Base-by-base conservation (phyloP, 768 basidiomycete species). In the Mycena olivaceomarginata region DNA sequence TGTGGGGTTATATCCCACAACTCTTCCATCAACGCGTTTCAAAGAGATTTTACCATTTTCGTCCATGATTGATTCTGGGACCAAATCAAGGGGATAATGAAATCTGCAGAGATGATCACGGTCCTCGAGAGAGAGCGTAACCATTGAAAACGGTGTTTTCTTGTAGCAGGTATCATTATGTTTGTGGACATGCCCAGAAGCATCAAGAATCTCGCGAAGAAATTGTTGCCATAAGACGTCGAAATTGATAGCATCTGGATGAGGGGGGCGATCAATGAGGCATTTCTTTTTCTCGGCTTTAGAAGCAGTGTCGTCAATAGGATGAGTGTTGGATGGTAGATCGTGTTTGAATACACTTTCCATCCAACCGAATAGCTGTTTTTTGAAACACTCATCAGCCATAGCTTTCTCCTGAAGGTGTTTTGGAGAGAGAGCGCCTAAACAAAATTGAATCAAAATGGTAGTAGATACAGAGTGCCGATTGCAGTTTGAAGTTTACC, bases 21-120 rank as follows among this genome's bases (percentile, higher is more conserved):
- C 31, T 31, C 16, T 18, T 37, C n/a, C 62, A 62, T 77, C 13
- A 1, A 4, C 12, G 1, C 76, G 76, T 46, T 75, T 74, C 53
- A 72, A 20, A 10, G 63, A 46, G 5, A 80, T 72, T 40, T 72
- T 77, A 3, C 79, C 79, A 43, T 80, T 57, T 11, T 80, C 76
- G 31, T 80, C 76, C 65, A 80, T 72, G 5, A 22, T 60, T 18
- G 73, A 70, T 22, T 62, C 57, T 1, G 63, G 20, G 9, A 77
- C 68, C 1, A 77, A 7, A 4, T 10, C 11, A 4, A 25, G 0
- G 0, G 79, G 79, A 41, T 75, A 77, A 31, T 70, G 46, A 46
- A 77, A 80, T 0, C 76, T 37, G 57, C 79, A 80, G 0, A 80
- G 70, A 9, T 43, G 53, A 67, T 80, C 76, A 37, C 67, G 48